Evolutionary conservation across 352 stramenopile species (phyloP).

Genomic region (Phytophthora ohioensis): DNA sequence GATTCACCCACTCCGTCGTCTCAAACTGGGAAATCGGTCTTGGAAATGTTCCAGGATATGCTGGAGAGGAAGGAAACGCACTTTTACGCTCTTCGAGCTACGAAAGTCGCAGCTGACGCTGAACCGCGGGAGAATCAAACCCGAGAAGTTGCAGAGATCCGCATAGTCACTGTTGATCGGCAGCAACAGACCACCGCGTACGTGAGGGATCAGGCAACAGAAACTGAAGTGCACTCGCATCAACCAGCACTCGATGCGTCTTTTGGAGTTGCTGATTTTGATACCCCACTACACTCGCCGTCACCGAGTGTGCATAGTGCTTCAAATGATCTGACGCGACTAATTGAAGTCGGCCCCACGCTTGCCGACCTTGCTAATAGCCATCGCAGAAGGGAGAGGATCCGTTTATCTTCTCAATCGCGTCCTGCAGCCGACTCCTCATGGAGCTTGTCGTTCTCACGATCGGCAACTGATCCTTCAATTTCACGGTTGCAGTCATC

Average conservation of each 20-base stretch:
- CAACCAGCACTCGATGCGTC: not conserved
- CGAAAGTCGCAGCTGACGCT: not conserved
- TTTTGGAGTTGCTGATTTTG: slow-evolving; percentile 4
- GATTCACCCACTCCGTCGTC: not conserved
- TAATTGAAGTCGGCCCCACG: slow-evolving; percentile 23
- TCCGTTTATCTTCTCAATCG: not conserved
- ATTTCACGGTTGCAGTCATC: slow-evolving; percentile 1
- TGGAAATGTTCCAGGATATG: slow-evolving; percentile 36
- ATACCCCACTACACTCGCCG: not conserved
- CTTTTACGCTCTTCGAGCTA: slow-evolving; percentile 27
- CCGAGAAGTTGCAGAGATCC: not conserved
- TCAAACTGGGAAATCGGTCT: slow-evolving; percentile 3
- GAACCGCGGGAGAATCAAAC: not conserved
- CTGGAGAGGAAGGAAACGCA: slow-evolving; percentile 37
- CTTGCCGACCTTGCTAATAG: slow-evolving; percentile 26
- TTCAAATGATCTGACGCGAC: not conserved
- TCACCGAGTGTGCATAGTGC: not conserved
- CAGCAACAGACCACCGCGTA: slow-evolving; percentile 28
- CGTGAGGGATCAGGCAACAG: slow-evolving; percentile 33
- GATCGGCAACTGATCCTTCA: not conserved
- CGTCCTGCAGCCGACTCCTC: slow-evolving; percentile 4
- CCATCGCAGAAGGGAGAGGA: slow-evolving; percentile 1
- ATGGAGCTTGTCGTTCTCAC: slow-evolving; percentile 11
- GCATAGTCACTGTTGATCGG: slow-evolving; percentile 7
- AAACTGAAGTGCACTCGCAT: slow-evolving; percentile 16